These are phyloP conservation scores for Fistulina hepatica DNA, from an alignment of 1,284 basidiomycete species.

Conservation along the genomic window DNA sequence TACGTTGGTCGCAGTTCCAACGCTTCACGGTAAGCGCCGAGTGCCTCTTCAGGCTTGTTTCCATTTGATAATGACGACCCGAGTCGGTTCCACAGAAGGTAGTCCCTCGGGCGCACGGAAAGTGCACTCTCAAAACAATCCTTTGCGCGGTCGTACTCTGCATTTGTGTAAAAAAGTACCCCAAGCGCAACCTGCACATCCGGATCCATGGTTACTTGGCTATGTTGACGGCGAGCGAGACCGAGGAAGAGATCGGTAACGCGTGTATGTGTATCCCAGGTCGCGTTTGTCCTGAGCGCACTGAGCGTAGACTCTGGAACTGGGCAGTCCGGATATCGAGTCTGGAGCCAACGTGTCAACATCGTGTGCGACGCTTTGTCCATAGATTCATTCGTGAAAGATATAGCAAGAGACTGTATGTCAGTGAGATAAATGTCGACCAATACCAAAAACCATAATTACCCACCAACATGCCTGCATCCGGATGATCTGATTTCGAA, in stretches of 20 bases:
- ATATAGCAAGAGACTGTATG: conserved; percentile 81
- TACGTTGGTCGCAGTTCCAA: conserved; percentile 92
- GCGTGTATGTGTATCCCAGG: conserved; percentile 79
- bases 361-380: conserved; percentile 84
- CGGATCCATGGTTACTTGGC: conserved; percentile 66
- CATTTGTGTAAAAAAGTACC: conserved; percentile 84
- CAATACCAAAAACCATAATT: conserved; percentile 5
- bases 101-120: conserved; percentile 77
- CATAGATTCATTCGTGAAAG: conserved; percentile 93
- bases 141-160: conserved; percentile 69
- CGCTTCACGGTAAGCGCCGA: conserved; percentile 90
- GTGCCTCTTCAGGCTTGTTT: conserved; percentile 88
- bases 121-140: conserved; percentile 90
- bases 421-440: neutral
- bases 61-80: conserved; percentile 96
- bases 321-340: conserved; percentile 62
- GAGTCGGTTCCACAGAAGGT: conserved; percentile 91
- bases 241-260: conserved; percentile 79
- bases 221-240: conserved; percentile 76
- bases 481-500: conserved; percentile 50
- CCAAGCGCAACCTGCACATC: conserved; percentile 93
- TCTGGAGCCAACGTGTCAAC: conserved; percentile 78
- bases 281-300: conserved; percentile 45
- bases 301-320: conserved; percentile 48
- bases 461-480: conserved; percentile 75